These are phyloP conservation scores for Umbelopsis vinacea DNA, from an alignment of 192 early-diverging fungal species.

Conservation along the genomic window DNA sequence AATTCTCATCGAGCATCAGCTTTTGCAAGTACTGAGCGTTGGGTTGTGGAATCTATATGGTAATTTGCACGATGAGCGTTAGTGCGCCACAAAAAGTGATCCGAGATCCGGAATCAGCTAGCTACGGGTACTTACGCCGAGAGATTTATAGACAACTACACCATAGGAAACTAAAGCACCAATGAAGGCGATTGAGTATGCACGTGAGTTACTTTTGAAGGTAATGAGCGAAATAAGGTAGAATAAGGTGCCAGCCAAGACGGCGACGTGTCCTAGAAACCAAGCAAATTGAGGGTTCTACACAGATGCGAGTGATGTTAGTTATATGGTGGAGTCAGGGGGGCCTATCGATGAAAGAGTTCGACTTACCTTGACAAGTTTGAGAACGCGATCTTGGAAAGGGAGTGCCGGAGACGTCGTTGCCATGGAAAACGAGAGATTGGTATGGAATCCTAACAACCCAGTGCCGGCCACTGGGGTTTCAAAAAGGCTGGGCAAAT, in stretches of 20 bases:
- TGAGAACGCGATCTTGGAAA: conserved; percentile 26
- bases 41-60: conserved; percentile 60
- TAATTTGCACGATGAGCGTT: neutral
- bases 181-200: conserved; percentile 65
- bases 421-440: conserved; percentile 23
- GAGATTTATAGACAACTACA: conserved; percentile 79
- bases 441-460: conserved; percentile 1
- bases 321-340: neutral
- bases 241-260: conserved; percentile 45
- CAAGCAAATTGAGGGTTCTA: conserved; percentile 59
- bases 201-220: conserved; percentile 42
- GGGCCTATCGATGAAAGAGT: neutral
- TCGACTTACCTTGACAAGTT: conserved; percentile 30
- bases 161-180: conserved; percentile 73
- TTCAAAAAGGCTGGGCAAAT: conserved; percentile 1
- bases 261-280: conserved; percentile 54
- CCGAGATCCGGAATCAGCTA: conserved; percentile 2
- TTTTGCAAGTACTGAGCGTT: conserved; percentile 60
- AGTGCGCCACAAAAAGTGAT: conserved; percentile 25
- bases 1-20: conserved; percentile 77
- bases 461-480: neutral
- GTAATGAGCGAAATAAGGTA: conserved; percentile 47
- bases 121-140: conserved; percentile 61
- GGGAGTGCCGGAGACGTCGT: conserved; percentile 21
- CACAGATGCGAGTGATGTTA: neutral